These are phyloP conservation scores for Torulaspora microellipsoides DNA, from an alignment of 805 yeast species.

Conservation along the genomic window DNA sequence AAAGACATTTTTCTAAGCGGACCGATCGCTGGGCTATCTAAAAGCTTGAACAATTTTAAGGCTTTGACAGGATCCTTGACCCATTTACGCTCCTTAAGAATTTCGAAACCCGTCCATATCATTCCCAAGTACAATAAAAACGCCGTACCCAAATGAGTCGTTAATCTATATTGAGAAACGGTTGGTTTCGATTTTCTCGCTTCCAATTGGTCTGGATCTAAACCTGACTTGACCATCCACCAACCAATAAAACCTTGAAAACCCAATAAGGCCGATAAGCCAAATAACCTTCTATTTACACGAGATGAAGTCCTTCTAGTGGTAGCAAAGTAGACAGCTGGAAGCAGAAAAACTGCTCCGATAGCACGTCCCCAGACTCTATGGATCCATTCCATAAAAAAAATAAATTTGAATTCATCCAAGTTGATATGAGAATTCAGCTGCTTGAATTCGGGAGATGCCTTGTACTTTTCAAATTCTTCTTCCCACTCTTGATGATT, in stretches of 20 bases:
- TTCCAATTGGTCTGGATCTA: slow-evolving; percentile 70
- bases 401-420: slow-evolving; percentile 92
- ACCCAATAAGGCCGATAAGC: slow-evolving; percentile 74
- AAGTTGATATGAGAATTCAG: slow-evolving; percentile 76
- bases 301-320: slow-evolving; percentile 61
- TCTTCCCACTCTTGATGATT: slow-evolving; percentile 75
- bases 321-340: slow-evolving; percentile 76
- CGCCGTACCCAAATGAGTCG: slow-evolving; percentile 93
- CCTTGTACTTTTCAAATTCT: slow-evolving; percentile 76
- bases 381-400: slow-evolving; percentile 97
- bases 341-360: slow-evolving; percentile 76
- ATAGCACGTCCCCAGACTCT: slow-evolving; percentile 88
- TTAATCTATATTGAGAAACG: slow-evolving; percentile 89
- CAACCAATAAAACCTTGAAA: slow-evolving; percentile 96
- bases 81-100: slow-evolving; percentile 70
- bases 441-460: slow-evolving; percentile 86
- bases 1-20: slow-evolving; percentile 52
- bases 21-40: slow-evolving; percentile 57
- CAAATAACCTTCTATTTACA: slow-evolving; percentile 62
- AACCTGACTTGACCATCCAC: slow-evolving; percentile 99
- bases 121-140: slow-evolving; percentile 82
- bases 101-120: slow-evolving; percentile 84
- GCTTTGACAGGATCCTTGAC: slow-evolving; percentile 60
- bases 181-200: slow-evolving; percentile 93
- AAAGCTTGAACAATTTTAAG: slow-evolving; percentile 47